These are phyloP conservation scores for Geranium brycei DNA, from an alignment of 345 rosid species.

Conservation along the genomic window DNA sequence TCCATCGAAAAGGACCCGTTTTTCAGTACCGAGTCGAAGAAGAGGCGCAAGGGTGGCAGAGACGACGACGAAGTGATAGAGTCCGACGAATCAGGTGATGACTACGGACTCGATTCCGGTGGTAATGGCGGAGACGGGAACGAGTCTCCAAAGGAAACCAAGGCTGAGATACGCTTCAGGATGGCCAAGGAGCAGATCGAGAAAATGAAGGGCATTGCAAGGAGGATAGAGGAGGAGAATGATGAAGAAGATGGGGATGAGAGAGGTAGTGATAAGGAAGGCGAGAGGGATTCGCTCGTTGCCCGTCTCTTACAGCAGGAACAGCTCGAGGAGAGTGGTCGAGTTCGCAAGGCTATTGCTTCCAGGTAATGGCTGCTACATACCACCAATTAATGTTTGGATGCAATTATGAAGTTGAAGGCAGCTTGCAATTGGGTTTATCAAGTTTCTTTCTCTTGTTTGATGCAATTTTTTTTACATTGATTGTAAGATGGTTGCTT, in stretches of 20 bases:
- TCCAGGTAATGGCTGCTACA: conserved; percentile 39
- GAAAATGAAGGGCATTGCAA: conserved; percentile 26
- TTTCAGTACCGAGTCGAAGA: too few relatives aligned
- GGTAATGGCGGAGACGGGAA: conserved; percentile 16
- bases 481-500: too few relatives aligned
- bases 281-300: conserved; percentile 44
- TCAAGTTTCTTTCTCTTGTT: too few relatives aligned
- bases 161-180: conserved; percentile 62
- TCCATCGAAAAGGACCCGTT: too few relatives aligned
- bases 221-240: conserved; percentile 27
- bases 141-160: conserved; percentile 36
- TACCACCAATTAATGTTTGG: too few relatives aligned
- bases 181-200: conserved; percentile 41
- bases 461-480: too few relatives aligned
- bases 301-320: conserved; percentile 57
- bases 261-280: conserved; percentile 36
- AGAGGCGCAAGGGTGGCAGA: too few relatives aligned
- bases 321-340: conserved; percentile 83
- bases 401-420: background rate
- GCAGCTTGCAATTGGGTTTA: too few relatives aligned
- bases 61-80: conserved; percentile 4
- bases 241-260: conserved; percentile 38
- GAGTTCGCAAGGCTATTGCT: conserved; percentile 57
- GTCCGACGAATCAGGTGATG: background rate
- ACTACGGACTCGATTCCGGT: conserved; percentile 2